Base-by-base conservation (phyloP, 2,329 filamentous ascomycete genomes). In the Phaeophleospora eucalypticola region DNA sequence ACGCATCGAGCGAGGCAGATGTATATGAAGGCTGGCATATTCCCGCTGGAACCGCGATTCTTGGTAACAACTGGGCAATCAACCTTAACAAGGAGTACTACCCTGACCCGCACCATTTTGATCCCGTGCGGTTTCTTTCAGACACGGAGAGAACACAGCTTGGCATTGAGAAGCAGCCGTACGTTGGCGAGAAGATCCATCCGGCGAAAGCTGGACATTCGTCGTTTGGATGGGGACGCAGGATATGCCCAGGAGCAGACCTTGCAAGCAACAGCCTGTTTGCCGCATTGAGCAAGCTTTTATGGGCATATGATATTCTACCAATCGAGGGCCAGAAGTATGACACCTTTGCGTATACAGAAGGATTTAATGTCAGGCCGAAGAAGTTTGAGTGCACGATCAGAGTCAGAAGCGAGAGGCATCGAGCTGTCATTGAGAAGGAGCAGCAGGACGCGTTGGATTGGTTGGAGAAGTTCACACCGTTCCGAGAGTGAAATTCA, bases 221-320 rank as follows among this genome's bases (percentile, higher is more conserved):
- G 9, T 41, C 46, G 36, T 58, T 46, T 24, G 54, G 54, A 6
- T 57, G 52, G 12, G 52, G 54, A 12, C 38, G 52, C 3, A 32
- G 54, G 6, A 39, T 46, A 2, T 57, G 54, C 43, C 54, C 54
- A 9, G 54, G 54, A 2, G 39, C 32, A 14, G 15, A 42, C 1
- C 41, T 53, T 8, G 51, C 51, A 32, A 71, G 74, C 34, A 72
- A 75, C 0, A 77, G 70, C 0, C 66, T 80, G 18, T 69, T 60
- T 54, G 60, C 65, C 39, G 64, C 64, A 9, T 34, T 66, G 9
- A 59, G 59, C 4, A 59, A 58, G 15, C 19, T 69, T 15, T 51
- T 83, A 0, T 82, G 79, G 79, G 64, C 61, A 1, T 68, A 65
- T 41, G 61, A 70, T 33, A 63, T 71, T 21, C 12, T 44, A 46